Base-by-base conservation (phyloP, 768 basidiomycete genomes). In the Tylopilus intermedius region DNA sequence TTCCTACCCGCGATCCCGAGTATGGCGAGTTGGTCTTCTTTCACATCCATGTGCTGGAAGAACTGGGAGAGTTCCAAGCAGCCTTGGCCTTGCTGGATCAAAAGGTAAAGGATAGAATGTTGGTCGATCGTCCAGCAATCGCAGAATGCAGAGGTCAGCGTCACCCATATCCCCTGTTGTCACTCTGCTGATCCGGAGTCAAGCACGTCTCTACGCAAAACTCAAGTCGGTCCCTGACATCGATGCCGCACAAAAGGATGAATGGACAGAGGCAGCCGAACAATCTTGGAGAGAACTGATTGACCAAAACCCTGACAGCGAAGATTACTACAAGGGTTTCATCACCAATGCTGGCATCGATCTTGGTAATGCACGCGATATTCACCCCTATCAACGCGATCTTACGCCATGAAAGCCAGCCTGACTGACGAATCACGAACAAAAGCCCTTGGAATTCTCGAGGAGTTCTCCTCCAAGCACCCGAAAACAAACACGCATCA, bases 21-120 rank as follows among this genome's bases (percentile, higher is more conserved):
- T 85, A 87, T 57, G 90, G 88, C 1, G 93, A 95, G 71, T 75
- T 87, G 1, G 65, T 91, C 30, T 75, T 94, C 5, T 94, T 90
- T 66, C 84, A 93, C 63, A 68, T 91, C 40, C 75, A 72, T 26
- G 63, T 92, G 2, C 73, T 94, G 21, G 88, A 92, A 62, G 87
- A 91, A 24, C 64, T 85, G 24, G 87, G 81, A 39, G 79, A 88
- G 49, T 72, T 76, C 41, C 66, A 74, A 1, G 79, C 80, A 46
- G 88, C 86, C 0, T 73, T 90, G 24, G 58, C 73, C 4, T 62
- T 88, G 33, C 77, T 92, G 14, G 87, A 93, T 30, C 59, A 69
- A 10, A 82, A 78, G 57, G 78, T 81, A 24, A 86, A 85, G 66
- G 78, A 78, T 33, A 76, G 81, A 49, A 70, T 75, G 38, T 82